Conservation (phyloP, 805 yeast genomes). For the Ogataea philodendri region DNA sequence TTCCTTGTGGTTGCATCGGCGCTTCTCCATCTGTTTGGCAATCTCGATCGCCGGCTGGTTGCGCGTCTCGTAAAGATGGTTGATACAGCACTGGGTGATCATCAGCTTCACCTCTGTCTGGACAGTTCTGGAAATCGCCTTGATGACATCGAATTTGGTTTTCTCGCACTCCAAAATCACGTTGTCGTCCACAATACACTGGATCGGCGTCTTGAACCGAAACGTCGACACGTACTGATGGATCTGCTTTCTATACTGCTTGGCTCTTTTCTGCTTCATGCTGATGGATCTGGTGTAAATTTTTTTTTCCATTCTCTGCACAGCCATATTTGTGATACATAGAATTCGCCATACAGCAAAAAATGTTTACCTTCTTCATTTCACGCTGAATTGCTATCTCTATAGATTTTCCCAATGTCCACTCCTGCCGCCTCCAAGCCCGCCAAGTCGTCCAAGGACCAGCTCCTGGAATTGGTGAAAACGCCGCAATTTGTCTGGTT, state of each 20-base stretch:
- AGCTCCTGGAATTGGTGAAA: constrained; percentile 26
- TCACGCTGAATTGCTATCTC: constrained; percentile 1
- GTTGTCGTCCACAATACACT: constrained; percentile 82
- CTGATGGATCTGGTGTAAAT: constrained; percentile 12
- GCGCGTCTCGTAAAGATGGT: constrained; percentile 68
- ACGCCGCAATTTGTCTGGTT: constrained; percentile 79
- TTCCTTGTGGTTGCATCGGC: constrained; percentile 79
- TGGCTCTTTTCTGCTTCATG: constrained; percentile 97
- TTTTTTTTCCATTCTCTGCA: constrained; percentile 6
- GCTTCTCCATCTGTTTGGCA: constrained; percentile 84
- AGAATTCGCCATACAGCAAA: too few species aligned
- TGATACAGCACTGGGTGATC: constrained; percentile 96
- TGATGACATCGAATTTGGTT: constrained; percentile 73
- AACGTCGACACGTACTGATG: constrained; percentile 79
- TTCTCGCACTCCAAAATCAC: constrained; percentile 62
- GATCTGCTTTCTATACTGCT: constrained; percentile 91
- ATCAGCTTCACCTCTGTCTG: constrained; percentile 85
- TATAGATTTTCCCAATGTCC: constrained; percentile 5
- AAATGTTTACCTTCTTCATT: constrained; percentile 9
- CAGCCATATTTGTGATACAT: too few species aligned
- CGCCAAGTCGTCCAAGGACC: constrained; percentile 11
- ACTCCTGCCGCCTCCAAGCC: constrained; percentile 11
- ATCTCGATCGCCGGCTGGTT: constrained; percentile 74
- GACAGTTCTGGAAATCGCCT: constrained; percentile 74
- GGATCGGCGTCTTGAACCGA: constrained; percentile 92